Evolutionary conservation across 192 early-diverging fungal genomes (phyloP).

Genomic region (Backusella luteola): DNA sequence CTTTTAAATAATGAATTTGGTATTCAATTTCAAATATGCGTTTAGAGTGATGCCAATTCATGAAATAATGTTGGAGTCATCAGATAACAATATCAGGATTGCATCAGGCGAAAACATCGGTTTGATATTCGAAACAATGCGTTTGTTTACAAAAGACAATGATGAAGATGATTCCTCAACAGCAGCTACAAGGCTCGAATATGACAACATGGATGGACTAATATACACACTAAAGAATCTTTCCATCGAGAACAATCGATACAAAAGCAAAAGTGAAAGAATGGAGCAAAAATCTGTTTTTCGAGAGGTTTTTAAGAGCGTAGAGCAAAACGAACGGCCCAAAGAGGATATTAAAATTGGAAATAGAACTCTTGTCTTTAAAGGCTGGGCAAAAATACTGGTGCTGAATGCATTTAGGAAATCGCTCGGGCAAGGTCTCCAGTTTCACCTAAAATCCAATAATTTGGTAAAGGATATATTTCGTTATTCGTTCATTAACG

Average conservation of each 20-base stretch:
- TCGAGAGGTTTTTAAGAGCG: conserved; percentile 61
- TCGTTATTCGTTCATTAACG: not conserved
- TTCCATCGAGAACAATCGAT: conserved; percentile 55
- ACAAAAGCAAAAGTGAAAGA: conserved; percentile 54
- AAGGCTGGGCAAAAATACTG: conserved; percentile 48
- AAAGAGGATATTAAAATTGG: conserved; percentile 49
- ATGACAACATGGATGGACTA: conserved; percentile 59
- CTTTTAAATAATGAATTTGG: not conserved
- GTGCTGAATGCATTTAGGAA: conserved; percentile 18
- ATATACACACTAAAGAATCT: conserved; percentile 53
- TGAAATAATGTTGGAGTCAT: conserved; percentile 53
- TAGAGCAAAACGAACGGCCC: conserved; percentile 55
- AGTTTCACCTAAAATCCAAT: conserved; percentile 24
- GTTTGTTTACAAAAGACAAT: conserved; percentile 14
- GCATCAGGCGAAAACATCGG: conserved; percentile 75
- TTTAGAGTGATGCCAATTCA: conserved; percentile 49
- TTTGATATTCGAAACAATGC: conserved; percentile 62
- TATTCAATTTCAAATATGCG: not conserved
- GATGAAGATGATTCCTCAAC: not conserved
- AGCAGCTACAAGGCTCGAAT: conserved; percentile 31
- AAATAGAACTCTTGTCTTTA: conserved; percentile 47
- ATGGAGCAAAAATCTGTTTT: conserved; percentile 59
- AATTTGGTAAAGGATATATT: conserved; percentile 9
- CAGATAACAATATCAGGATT: conserved; percentile 63
- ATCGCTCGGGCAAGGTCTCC: conserved; percentile 23